phyloP scores from a whole-genome alignment of 2,329 filamentous ascomycete species.

The Elsinoe necatrix region DNA sequence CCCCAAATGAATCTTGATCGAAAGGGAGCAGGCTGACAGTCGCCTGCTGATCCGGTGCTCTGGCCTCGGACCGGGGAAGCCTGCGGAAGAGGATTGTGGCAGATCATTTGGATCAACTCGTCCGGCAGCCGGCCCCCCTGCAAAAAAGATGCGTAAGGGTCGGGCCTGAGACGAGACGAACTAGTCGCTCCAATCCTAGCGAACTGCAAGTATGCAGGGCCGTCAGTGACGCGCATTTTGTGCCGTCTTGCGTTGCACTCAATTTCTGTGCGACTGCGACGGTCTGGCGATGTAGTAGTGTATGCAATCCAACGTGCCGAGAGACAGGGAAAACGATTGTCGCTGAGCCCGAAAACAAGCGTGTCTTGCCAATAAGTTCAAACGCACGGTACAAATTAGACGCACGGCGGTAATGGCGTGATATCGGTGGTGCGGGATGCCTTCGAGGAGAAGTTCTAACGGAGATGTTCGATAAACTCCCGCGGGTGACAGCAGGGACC shows the following conservation, averaged over 20 bases:
- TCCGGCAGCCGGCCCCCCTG: neutral
- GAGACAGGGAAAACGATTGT: neutral
- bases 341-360: neutral
- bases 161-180: neutral
- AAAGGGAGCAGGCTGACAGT: neutral
- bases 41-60: neutral
- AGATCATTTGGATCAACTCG: neutral
- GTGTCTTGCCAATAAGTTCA: neutral
- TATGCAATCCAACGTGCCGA: neutral
- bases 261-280: neutral
- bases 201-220: neutral
- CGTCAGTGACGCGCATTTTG: neutral
- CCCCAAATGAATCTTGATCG: neutral
- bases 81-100: neutral
- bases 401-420: neutral
- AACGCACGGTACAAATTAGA: neutral
- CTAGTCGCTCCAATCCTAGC: neutral
- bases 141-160: neutral
- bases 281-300: neutral
- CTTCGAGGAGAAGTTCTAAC: neutral
- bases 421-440: neutral
- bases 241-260: neutral
- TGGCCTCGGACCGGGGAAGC: constrained; percentile 7
- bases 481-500: neutral
- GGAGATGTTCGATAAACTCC: neutral